Evolutionary conservation across 306 rosid genomes (phyloP), one percentile per base, ranked within the genome.

Genomic region (Lathyrus oleraceus): DNA sequence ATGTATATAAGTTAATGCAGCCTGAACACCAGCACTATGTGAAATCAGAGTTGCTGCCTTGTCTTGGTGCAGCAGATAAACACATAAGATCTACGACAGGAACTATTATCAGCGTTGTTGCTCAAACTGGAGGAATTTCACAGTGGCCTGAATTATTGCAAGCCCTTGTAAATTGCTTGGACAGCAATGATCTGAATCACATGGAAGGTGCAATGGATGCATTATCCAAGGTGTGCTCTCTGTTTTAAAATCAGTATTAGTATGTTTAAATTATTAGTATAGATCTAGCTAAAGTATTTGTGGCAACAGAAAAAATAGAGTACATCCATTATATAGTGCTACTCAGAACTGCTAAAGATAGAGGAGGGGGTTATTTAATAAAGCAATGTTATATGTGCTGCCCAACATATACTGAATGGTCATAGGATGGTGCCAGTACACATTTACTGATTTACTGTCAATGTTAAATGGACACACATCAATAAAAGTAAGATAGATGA

Each of bases 121-220:
- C 89, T 79, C 96, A 89, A 72, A 82, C 88, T 21, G 96, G 84
- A 57, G 99, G 99, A 74, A 61, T 91, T 78, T 61, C 71, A 67
- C 96, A 91, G 62, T 95, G 99, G 99, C 97, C 95, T 1, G 99
- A 91, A 70, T 85, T 95, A 79, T 81, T 95, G 95, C 89, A 95
- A 70, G 95, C 91, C 57, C 97, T 95, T 44, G 96, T 95, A 30
- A 91, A 27, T 82, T 95, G 96, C 74, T 81, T 95, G 78, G 97
- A 95, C 74, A 91, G 97, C 72, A 87, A 78, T 78, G 96, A 95
- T 76, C 70, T 86, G 53, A 91, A 81, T 82, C 99, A 89, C 81
- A 89, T 95, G 99, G 99, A 95, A 87, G 99, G 99, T 61, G 99
- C 97, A 47, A 95, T 95, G 99, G 99, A 95, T 77, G 91, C 97